Percentiles rank a stretch among this genome's conserved stretches.
Conservation (phyloP, 2,329 filamentous ascomycete genomes). For the Podosphaera xanthii region DNA sequence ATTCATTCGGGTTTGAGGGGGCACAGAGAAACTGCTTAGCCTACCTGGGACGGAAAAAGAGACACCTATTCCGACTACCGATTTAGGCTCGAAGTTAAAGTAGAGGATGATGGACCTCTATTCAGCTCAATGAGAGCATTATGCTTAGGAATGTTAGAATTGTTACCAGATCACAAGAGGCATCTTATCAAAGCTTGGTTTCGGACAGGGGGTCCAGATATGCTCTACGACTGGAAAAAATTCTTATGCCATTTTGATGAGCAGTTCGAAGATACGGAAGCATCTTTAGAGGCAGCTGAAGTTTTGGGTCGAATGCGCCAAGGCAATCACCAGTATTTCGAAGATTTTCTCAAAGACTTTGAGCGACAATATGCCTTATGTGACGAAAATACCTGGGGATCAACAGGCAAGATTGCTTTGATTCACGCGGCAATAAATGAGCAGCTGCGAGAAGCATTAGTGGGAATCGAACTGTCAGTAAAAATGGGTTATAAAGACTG, state of each 20-base stretch:
- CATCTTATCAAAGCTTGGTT: not conserved
- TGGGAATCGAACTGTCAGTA: no score
- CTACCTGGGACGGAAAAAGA: not conserved
- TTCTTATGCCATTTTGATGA: not conserved
- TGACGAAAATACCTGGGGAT: not conserved
- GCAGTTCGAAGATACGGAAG: not conserved
- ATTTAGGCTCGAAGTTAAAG: not conserved
- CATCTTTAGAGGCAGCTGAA: not conserved
- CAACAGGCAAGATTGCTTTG: no score
- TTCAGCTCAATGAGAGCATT: not conserved
- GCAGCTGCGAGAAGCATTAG: no score
- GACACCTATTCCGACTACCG: not conserved
- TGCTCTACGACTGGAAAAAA: not conserved
- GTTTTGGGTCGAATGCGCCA: not conserved
- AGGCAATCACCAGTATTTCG: not conserved
- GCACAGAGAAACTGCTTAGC: not conserved
- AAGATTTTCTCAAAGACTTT: not conserved
- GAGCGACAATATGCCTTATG: not conserved
- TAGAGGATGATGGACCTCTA: not conserved
- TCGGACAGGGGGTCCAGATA: not conserved
- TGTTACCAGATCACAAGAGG: not conserved
- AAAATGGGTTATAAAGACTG: no score
- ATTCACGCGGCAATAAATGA: no score
- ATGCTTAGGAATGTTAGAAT: not conserved
- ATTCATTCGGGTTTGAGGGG: no score